A percentile compares a stretch with the other conserved stretches of the same genome.
Conservation (phyloP, 106 monocot genomes). For the Dioscorea alata region DNA sequence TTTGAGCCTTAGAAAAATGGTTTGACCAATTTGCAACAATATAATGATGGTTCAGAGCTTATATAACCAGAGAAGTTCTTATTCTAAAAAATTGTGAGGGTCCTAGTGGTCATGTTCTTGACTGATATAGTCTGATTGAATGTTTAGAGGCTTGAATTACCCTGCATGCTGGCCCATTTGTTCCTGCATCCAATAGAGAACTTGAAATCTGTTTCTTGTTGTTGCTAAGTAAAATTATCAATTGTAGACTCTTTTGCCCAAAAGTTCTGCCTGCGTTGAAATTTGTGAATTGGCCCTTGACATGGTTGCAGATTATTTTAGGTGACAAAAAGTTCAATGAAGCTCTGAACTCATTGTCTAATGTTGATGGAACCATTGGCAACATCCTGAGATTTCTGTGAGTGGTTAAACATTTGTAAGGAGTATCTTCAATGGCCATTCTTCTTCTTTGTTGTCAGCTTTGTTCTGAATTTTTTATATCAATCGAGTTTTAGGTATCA, state of each 20-base stretch:
- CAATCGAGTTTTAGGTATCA: conserved; percentile 43
- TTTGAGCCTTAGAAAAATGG: no score
- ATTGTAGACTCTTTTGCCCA: neutral
- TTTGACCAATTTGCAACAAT: no score
- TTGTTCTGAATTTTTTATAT: neutral
- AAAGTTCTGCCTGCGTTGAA: neutral
- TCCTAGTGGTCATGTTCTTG: no score
- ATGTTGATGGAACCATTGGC: conserved; percentile 51
- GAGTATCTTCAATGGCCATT: neutral
- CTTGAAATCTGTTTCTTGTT: no score
- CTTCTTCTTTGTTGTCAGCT: neutral
- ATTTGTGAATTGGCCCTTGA: conserved; percentile 15
- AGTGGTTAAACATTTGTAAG: conserved; percentile 14
- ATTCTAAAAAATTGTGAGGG: no score
- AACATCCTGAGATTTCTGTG: conserved; percentile 75
- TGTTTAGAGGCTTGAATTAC: no score
- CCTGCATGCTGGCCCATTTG: no score
- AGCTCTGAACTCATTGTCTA: conserved; percentile 36
- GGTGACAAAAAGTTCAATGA: conserved; percentile 72
- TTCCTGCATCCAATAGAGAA: no score
- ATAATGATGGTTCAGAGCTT: no score
- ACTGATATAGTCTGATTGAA: no score
- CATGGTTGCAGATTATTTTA: conserved; percentile 54
- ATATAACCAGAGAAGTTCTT: no score
- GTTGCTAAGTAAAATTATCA: neutral